phyloP scores from a whole-genome alignment of 2,329 filamentous ascomycete species.

The Elsinoe australis region DNA sequence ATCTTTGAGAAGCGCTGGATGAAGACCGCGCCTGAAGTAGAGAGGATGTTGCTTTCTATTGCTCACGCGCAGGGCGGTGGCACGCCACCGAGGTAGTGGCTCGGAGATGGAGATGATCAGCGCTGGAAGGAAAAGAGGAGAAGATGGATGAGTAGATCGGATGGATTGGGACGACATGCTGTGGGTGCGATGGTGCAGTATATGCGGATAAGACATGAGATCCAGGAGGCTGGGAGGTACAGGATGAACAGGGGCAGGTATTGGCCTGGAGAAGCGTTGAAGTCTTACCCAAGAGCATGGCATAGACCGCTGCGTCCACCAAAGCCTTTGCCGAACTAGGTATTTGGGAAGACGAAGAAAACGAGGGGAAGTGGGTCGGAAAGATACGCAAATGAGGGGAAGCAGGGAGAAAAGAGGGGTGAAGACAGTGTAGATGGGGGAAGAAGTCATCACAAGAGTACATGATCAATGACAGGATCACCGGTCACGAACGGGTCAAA shows the following conservation, averaged over 20 bases:
- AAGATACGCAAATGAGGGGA: too few relatives aligned
- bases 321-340: too few relatives aligned
- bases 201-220: not conserved
- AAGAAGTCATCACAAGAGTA: not conserved
- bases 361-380: too few relatives aligned
- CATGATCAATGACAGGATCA: slow-evolving; percentile 2
- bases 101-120: not conserved
- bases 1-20: slow-evolving; percentile 93
- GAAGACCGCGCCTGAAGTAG: slow-evolving; percentile 77
- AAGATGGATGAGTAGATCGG: not conserved
- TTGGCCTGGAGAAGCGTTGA: too few relatives aligned
- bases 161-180: too few relatives aligned
- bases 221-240: not conserved
- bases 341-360: too few relatives aligned
- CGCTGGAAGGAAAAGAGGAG: not conserved
- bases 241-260: too few relatives aligned
- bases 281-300: too few relatives aligned
- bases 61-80: slow-evolving; percentile 18
- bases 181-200: too few relatives aligned
- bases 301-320: too few relatives aligned
- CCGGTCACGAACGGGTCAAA: not conserved
- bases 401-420: not conserved
- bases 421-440: not conserved
- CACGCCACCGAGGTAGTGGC: slow-evolving; percentile 11
- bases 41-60: slow-evolving; percentile 29